These are phyloP conservation scores for Pontederia crassipes DNA, from an alignment of 176 grass and related monocot genomes.

Conservation along the genomic window DNA sequence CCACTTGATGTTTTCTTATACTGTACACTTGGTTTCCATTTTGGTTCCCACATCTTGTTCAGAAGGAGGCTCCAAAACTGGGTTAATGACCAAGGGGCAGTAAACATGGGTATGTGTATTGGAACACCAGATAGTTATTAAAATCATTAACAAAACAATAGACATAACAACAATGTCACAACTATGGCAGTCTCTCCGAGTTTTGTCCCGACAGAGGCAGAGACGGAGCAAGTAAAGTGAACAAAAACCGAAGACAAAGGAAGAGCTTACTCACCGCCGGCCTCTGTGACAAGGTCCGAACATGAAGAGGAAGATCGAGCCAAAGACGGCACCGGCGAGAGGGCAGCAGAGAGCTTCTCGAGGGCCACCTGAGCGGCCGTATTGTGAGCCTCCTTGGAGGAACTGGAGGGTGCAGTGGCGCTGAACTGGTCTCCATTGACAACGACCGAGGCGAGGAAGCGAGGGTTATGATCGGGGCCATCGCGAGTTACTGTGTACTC, in stretches of 20 bases:
- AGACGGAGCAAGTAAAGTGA: neutral
- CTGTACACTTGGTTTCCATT: too few species aligned
- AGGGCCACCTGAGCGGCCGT: slow-evolving; percentile 55
- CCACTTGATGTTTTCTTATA: too few species aligned
- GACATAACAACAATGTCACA: too few species aligned
- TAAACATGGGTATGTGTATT: too few species aligned
- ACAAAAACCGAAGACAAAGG: slow-evolving; percentile 22
- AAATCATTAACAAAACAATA: too few species aligned
- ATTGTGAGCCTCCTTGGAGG: slow-evolving; percentile 56
- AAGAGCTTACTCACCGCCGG: slow-evolving; percentile 25
- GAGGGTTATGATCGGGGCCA: slow-evolving; percentile 26
- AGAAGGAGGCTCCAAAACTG: too few species aligned
- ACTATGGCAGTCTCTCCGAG: too few species aligned
- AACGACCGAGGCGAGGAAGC: slow-evolving; percentile 41
- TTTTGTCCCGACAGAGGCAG: too few species aligned
- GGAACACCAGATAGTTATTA: too few species aligned
- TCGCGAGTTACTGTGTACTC: slow-evolving; percentile 22
- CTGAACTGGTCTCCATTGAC: slow-evolving; percentile 48
- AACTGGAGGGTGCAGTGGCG: slow-evolving; percentile 27
- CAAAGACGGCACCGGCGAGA: slow-evolving; percentile 6
- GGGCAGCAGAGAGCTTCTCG: slow-evolving; percentile 25
- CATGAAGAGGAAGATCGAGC: neutral
- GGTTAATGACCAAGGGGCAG: too few species aligned
- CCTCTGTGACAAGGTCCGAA: neutral
- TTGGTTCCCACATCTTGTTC: too few species aligned